These are phyloP conservation scores for Chenopodium suecicum DNA, from an alignment of 148 eudicot genomes.

Conservation along the genomic window DNA sequence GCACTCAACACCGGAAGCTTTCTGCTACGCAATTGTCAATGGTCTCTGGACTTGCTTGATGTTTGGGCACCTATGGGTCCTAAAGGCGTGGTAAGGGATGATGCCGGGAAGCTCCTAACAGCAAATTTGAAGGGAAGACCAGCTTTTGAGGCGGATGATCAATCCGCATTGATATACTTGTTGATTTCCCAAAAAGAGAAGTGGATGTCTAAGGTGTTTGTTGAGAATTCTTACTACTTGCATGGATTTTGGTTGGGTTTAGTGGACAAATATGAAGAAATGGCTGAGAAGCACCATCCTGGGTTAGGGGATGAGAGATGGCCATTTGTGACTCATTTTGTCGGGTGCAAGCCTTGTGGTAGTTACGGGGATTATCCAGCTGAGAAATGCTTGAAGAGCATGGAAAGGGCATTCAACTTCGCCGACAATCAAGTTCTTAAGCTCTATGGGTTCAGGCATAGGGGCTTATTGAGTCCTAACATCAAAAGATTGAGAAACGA, in stretches of 20 bases:
- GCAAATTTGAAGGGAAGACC: constrained; percentile 54
- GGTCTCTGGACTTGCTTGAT: constrained; percentile 73
- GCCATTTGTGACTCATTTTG: constrained; percentile 84
- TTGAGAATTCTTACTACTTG: constrained; percentile 63
- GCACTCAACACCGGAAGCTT: constrained; percentile 70
- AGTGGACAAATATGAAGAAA: constrained; percentile 64
- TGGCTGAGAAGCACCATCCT: constrained; percentile 49
- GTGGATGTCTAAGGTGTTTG: constrained; percentile 57
- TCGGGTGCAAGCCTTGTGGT: constrained; percentile 81
- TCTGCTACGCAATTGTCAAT: constrained; percentile 64
- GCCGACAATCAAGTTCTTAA: constrained; percentile 83
- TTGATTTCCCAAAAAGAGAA: constrained; percentile 39
- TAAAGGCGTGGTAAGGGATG: constrained; percentile 47
- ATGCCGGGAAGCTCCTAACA: constrained; percentile 58
- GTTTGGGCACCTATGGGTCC: constrained; percentile 88
- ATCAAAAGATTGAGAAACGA: constrained; percentile 53
- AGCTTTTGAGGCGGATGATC: constrained; percentile 73
- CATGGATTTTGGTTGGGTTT: constrained; percentile 73
- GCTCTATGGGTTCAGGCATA: constrained; percentile 69
- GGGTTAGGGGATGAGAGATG: constrained; percentile 64
- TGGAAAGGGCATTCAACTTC: constrained; percentile 76
- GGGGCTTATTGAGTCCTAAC: constrained; percentile 59
- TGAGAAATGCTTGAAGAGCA: constrained; percentile 57
- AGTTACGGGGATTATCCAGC: constrained; percentile 68
- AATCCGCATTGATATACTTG: constrained; percentile 73